Evolutionary conservation across 2,329 filamentous ascomycete species (phyloP), one percentile per base, ranked within the genome.

Genomic region (Meredithiella fracta): DNA sequence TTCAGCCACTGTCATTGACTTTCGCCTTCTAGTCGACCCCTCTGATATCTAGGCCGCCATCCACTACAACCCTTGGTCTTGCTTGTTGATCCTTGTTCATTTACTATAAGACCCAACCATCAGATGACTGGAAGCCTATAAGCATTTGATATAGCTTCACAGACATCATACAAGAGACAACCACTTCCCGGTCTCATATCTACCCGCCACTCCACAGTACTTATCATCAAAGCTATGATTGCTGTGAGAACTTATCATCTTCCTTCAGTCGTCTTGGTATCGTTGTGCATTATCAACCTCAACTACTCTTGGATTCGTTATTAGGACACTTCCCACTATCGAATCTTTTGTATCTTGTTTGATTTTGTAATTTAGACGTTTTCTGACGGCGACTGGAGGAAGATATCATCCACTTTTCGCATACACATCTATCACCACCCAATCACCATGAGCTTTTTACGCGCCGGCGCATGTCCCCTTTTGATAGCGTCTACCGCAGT

Each of bases 381-480:
- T 69, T 70, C 67, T 68, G 69, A 75, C 73, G 72, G 73, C 74
- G 75, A 76, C 75, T 77, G 74, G 74, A 76, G 71, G 67, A 56
- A 60, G 60, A 58, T 67, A 65, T 60, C 62, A 58, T 54, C 61
- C 55, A 49, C 54, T 60, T 55, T 58, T 40, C 62, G 62, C 61
- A 59, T 61, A 61, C 62, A 62, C 62, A 17, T 8, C 17, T 34
- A 2, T 15, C 29, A 44, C n/a, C 23, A 11, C 49, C 17, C 20
- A 15, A 31, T 34, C 25, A 11, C 26, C 8, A 31, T 17, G 17
- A 34, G 17, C 49, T 17, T 51, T 31, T 61, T 57, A 61, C 59
- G 62, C 63, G 63, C 63, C 64, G 72, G 68, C 68, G 72, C 66
- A 76, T 74, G 68, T 72, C 76, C 69, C 70, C 71, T 67, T 73